These are phyloP conservation scores for Cephaloascus fragrans DNA, from an alignment of 805 yeast genomes.

Conservation along the genomic window DNA sequence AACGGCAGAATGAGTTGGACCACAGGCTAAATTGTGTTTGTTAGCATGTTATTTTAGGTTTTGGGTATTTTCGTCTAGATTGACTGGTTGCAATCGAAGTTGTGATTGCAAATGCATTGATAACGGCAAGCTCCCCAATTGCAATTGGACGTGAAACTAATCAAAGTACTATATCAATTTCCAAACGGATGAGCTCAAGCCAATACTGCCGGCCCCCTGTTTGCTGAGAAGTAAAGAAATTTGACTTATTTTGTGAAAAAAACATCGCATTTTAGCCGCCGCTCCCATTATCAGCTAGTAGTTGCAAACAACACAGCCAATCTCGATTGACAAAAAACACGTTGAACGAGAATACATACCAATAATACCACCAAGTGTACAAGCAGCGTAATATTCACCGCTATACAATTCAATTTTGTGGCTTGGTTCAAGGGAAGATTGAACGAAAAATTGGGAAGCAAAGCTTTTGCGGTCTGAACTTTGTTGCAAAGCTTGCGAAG, in stretches of 20 bases:
- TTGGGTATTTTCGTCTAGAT: no score
- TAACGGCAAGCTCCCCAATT: neutral
- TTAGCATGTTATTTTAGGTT: no score
- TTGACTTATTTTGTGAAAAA: no score
- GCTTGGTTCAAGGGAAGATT: neutral
- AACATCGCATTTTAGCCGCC: no score
- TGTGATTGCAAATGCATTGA: no score
- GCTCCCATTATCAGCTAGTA: no score
- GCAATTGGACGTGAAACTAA: neutral
- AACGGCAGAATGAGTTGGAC: conserved; percentile 91
- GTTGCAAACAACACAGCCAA: no score
- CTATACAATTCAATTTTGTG: conserved; percentile 40
- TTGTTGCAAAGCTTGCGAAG: neutral
- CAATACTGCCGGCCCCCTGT: no score
- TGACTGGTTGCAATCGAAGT: no score
- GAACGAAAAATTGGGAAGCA: neutral
- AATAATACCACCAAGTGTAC: conserved; percentile 67
- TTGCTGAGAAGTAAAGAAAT: no score
- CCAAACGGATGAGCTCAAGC: neutral
- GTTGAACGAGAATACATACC: conserved; percentile 7
- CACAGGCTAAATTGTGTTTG: conserved; percentile 78
- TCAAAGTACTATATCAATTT: no score
- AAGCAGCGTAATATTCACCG: conserved; percentile 57
- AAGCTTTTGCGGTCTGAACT: neutral
- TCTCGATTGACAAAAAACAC: neutral